Evolutionary conservation across 1,139 yeast genomes (phyloP).

Genomic region (Yamadazyma spencermartinsiae): DNA sequence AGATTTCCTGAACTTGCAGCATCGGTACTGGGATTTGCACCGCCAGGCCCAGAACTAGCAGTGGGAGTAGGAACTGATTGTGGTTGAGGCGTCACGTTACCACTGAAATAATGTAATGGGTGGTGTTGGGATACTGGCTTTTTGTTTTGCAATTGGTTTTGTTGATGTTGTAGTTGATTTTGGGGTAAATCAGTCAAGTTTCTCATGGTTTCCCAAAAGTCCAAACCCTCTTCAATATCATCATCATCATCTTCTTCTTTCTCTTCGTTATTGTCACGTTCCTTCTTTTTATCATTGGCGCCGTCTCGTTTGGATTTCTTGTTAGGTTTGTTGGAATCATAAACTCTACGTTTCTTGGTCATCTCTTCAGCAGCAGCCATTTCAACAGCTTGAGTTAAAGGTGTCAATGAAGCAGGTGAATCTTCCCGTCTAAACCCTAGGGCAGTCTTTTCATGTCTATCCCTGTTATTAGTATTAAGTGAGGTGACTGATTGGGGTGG

Average conservation of each 20-base stretch:
- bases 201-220: slow-evolving; percentile 72
- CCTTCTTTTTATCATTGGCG: neutral
- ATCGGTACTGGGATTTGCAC: neutral
- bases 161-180: slow-evolving; percentile 8
- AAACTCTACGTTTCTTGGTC: slow-evolving; percentile 13
- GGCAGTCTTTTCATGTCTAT: neutral
- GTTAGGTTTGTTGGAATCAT: slow-evolving; percentile 9
- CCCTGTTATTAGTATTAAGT: neutral
- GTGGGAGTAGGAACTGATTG: slow-evolving; percentile 3
- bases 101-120: slow-evolving; percentile 39
- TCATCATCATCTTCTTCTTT: slow-evolving; percentile 18
- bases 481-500: slow-evolving; percentile 1
- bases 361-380: slow-evolving; percentile 41
- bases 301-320: slow-evolving; percentile 4
- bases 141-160: slow-evolving; percentile 5
- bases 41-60: neutral
- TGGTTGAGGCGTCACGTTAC: slow-evolving; percentile 22
- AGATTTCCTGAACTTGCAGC: neutral
- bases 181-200: slow-evolving; percentile 38
- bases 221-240: slow-evolving; percentile 48
- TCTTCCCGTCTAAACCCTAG: slow-evolving; percentile 10
- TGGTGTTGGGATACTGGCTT: slow-evolving; percentile 51
- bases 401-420: slow-evolving; percentile 30
- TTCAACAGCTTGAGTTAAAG: slow-evolving; percentile 46
- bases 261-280: slow-evolving; percentile 7